Base-by-base conservation (phyloP, 2,329 filamentous ascomycete species). In the Sclerotinia minor region DNA sequence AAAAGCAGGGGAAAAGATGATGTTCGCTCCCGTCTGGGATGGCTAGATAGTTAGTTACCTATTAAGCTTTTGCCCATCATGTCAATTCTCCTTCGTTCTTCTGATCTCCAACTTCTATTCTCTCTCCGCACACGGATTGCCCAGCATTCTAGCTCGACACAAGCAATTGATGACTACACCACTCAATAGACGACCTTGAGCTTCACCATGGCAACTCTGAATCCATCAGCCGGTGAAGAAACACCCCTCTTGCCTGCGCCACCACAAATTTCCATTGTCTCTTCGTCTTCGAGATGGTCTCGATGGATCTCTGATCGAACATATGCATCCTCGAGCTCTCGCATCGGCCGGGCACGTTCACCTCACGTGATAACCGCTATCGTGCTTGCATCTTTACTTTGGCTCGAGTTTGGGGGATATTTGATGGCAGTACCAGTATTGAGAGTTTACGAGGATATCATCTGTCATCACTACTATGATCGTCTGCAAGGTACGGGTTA, bases 381-480 rank as follows among this genome's bases (percentile, higher is more conserved):
- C 29, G 69, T 79, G 13, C 74, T 76, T n/a, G 54, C 71, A 26
- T 70, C 77, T 5, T 69, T 79, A 19, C 74, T 80, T 55, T 35
- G 78, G 17, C 69, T 73, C 2, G 70, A 73, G 4, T 71, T 73
- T 45, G 72, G 76, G 1, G 74, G 71, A 17, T 74, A 72, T 2
- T 73, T 80, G 38, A 75, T 74, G 67, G 70, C 68, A 9, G 76
- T 80, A 38, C 76, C 79, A 13, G 69, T 71, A 54, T 75, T 77
- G 7, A 75, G 79, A 61, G 73, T 79, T 35, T 76, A 76, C 47
- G 79, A 81, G 68, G 77, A 80, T 70, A 77, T 80, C 26, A 72
- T 80, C 38, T 81, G 79, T 69, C 78, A 77, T 60, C 76, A 79
- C 66, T 80, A 80, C 64, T 77, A 75, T 57, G 69, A 74, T 21